Percentiles rank a stretch among this genome's conserved stretches.
Conservation (phyloP, 495 filamentous ascomycete species). For the Neurospora cerealis region DNA sequence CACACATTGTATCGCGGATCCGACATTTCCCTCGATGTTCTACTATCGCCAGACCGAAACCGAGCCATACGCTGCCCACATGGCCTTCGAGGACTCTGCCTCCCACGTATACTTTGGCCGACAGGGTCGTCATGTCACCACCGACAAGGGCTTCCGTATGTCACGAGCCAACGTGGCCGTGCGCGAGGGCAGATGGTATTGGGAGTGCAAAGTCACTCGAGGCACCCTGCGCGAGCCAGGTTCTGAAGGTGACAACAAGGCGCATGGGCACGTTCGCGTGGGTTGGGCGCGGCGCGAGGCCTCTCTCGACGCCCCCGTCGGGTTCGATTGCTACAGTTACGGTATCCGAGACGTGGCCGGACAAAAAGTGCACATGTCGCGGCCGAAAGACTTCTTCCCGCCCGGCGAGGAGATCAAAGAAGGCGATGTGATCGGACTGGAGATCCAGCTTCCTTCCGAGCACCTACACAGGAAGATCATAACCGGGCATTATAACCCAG, state of each 20-base stretch:
- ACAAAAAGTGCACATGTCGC: conserved; percentile 87
- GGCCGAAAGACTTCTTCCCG: conserved; percentile 79
- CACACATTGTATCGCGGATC: conserved; percentile 82
- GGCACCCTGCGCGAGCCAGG: conserved; percentile 37
- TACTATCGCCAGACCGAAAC: conserved; percentile 86
- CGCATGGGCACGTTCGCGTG: conserved; percentile 70
- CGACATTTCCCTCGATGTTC: conserved; percentile 71
- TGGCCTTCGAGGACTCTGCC: conserved; percentile 87
- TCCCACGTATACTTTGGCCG: conserved; percentile 61
- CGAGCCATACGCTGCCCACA: conserved; percentile 65
- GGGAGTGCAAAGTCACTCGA: conserved; percentile 80
- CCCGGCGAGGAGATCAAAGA: conserved; percentile 59
- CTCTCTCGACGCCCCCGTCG: conserved; percentile 83
- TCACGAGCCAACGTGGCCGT: conserved; percentile 82
- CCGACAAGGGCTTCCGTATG: conserved; percentile 74
- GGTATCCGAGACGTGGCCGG: conserved; percentile 81
- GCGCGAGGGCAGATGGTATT: conserved; percentile 87
- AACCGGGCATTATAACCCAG: conserved; percentile 75
- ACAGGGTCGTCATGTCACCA: conserved; percentile 51
- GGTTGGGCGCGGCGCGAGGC: conserved; percentile 88
- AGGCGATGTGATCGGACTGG: conserved; percentile 90
- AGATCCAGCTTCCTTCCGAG: conserved; percentile 82
- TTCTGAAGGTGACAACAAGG: conserved; percentile 25
- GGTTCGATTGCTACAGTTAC: conserved; percentile 94
- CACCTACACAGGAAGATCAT: conserved; percentile 80